Conservation (phyloP, 148 eudicot species). For the Dysphania ambrosioides region DNA sequence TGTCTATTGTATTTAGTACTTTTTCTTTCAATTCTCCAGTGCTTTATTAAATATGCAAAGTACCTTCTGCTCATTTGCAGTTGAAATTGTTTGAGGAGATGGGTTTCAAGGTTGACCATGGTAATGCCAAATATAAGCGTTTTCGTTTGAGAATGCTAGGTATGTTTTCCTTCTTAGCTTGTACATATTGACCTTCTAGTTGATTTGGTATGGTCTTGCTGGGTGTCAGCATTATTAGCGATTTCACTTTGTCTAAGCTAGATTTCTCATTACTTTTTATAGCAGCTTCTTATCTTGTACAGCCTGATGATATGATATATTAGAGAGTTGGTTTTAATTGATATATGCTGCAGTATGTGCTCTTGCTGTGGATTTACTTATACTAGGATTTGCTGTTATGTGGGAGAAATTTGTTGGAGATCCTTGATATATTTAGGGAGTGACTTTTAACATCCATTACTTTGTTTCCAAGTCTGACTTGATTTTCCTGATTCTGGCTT, state of each 20-base stretch:
- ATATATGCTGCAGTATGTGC: neutral
- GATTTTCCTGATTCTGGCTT: too few species aligned
- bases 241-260: neutral
- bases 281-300: neutral
- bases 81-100: slow-evolving; percentile 79
- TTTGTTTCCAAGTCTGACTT: neutral
- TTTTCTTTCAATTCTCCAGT: neutral
- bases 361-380: neutral
- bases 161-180: slow-evolving; percentile 12
- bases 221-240: neutral
- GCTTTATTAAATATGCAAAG: neutral
- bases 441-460: neutral
- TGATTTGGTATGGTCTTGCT: neutral
- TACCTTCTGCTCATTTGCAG: slow-evolving; percentile 35
- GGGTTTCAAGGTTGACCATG: slow-evolving; percentile 80
- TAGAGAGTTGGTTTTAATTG: neutral
- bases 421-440: neutral
- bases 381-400: neutral
- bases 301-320: neutral
- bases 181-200: neutral
- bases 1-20: slow-evolving; percentile 9
- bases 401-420: neutral
- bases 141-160: slow-evolving; percentile 75
- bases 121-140: slow-evolving; percentile 74
- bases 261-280: neutral